Base-by-base conservation (phyloP, 768 basidiomycete species). In the Chalciporus sphaerocephalus region DNA sequence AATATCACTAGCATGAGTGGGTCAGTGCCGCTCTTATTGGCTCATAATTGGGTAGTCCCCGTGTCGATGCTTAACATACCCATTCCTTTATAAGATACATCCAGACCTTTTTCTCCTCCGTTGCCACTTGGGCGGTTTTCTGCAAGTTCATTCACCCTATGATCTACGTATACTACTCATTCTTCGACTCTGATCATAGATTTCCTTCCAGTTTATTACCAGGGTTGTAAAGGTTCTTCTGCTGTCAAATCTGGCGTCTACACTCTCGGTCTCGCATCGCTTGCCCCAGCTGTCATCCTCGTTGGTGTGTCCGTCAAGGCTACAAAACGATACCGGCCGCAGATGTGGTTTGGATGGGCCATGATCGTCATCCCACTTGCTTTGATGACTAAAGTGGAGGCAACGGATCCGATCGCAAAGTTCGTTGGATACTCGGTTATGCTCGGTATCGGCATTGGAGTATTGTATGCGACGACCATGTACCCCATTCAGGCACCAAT, bases 401-500 rank as follows among this genome's bases (percentile, higher is more conserved):
- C 50, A 1, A 50, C 61, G 13, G 62, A 65, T 3, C 32, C 62
- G 25, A 23, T 65, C 0, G 60, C 44, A 1, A 45, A 56, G 4
- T 35, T 50, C 0, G 39, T 69, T 11, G 59, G 62, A 15, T 47
- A 6, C 10, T 13, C 30, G 11, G 12, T 21, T 8, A 3, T 48
- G 10, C 7, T 48, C 5, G 47, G 48, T 13, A 34, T 39, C n/a
- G 48, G 48, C 8, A 30, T 25, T 1, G 48, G 48, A 8, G 5
- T 46, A 6, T 27, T 52, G 16, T 34, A 22, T 7, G 28, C 53
- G n/a, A 57, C 56, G 8, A 62, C 57, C 1, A 67, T 66, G 42
- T 80, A 76, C 53, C 69, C 78, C 0, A 66, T 79, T 33, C 68
- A 76, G 6, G 74, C 78, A 0, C 73, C 78, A 1, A 52, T 79